Base-by-base conservation (phyloP, 768 basidiomycete species). In the Hericium coralloides region DNA sequence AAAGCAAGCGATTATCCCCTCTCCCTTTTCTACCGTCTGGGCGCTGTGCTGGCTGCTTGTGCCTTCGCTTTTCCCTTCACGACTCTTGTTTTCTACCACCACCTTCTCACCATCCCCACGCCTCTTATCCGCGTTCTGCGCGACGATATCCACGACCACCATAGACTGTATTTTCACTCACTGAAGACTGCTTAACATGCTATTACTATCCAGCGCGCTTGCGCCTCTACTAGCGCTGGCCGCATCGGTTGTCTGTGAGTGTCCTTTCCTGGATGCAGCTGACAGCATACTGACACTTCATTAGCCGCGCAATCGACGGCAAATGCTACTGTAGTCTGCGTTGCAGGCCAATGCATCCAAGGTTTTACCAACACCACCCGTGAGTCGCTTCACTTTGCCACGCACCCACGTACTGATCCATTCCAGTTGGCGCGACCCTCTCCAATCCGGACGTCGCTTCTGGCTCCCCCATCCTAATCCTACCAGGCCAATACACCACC, bases 281-380 rank as follows among this genome's bases (percentile, higher is more conserved):
- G 18, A 15, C 7, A 17, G 0, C 2, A 17, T 18, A 17, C 26
- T 50, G 17, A 50, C 26, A 23, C 23, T 15, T 1, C n/a, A 8
- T 6, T 14, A 25, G 23, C 49, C 7, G 26, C 20, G 25, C 22
- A 50, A 15, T 50, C 26, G 23, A 31, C 22, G 23, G 22, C 78
- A 62, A 68, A 74, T 58, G 70, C 84, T 38, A 73, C 75, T 65
- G 82, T 91, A 56, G 76, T 92, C 59, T 92, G 89, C 77, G 75
- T 89, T 87, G 86, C 89, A 68, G 89, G 89, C 63, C 89, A 92
- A 86, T 92, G 90, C 75, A 72, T 92, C 56, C 79, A 90, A 69
- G 90, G 90, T 57, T 80, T 72, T 70, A 82, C 87, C 36, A 91
- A 92, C 66, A 80, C 77, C 22, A 85, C 87, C 38, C 67, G 79